Percentiles rank a stretch among this genome's conserved stretches.
Evolutionary conservation across 73 alveolate genomes (phyloP).

Genomic region (Symbiodinium pilosum): DNA sequence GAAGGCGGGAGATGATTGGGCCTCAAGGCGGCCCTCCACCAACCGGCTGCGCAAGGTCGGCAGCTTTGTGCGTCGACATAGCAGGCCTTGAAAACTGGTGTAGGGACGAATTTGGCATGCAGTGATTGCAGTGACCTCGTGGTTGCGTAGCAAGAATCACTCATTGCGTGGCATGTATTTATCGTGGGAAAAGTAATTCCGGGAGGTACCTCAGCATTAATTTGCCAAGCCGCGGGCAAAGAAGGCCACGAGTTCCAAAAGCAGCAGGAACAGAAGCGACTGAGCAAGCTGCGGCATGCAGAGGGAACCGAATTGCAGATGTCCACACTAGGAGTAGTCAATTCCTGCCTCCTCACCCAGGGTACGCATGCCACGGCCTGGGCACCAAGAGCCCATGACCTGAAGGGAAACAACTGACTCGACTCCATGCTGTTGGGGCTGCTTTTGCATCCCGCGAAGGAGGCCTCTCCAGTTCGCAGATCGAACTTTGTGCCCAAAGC

Average conservation of each 20-base stretch:
- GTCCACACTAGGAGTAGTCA: too few species aligned
- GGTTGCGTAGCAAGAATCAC: too few species aligned
- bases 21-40: constrained; percentile 17
- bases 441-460: too few species aligned
- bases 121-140: too few species aligned
- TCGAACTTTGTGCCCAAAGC: constrained; percentile 55
- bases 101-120: too few species aligned
- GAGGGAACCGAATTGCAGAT: too few species aligned
- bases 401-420: not conserved
- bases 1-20: not conserved
- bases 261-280: not conserved
- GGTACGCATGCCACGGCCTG: not conserved
- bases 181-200: too few species aligned
- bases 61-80: not conserved
- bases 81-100: not conserved
- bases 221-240: not conserved
- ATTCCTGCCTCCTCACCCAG: not conserved
- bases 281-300: not conserved
- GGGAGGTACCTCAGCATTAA: too few species aligned
- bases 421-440: too few species aligned
- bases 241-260: not conserved
- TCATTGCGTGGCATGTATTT: too few species aligned
- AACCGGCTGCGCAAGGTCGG: not conserved
- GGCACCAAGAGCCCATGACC: not conserved
- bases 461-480: constrained; percentile 68